Conservation (phyloP, 2,329 filamentous ascomycete genomes). For the Aspergillus fumigatus region DNA sequence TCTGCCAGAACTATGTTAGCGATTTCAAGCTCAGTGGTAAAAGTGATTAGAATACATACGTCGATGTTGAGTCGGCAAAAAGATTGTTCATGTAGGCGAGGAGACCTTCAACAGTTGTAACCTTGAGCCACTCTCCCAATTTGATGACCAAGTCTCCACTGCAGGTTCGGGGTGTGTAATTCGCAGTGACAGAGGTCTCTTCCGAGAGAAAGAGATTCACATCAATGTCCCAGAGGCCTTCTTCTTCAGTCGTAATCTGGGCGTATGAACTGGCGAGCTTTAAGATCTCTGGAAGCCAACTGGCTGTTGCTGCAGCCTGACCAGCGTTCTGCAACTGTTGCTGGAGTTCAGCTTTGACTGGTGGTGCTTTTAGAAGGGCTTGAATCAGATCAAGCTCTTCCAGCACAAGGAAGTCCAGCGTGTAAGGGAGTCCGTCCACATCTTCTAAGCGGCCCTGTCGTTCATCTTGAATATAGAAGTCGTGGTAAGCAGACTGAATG, state of each 20-base stretch:
- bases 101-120: constrained; percentile 71
- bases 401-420: constrained; percentile 84
- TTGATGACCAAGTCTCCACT: constrained; percentile 91
- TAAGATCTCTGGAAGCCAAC: constrained; percentile 86
- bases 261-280: constrained; percentile 79
- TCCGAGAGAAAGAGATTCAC: constrained; percentile 93
- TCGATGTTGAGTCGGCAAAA: constrained; percentile 51
- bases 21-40: neutral
- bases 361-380: constrained; percentile 79
- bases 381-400: constrained; percentile 96
- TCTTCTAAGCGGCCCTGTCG: constrained; percentile 86
- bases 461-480: constrained; percentile 81
- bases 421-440: constrained; percentile 86
- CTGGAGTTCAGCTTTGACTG: constrained; percentile 85
- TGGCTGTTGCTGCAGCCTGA: constrained; percentile 57
- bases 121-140: constrained; percentile 81
- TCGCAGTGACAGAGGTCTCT: constrained; percentile 89
- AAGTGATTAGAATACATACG: constrained; percentile 23
- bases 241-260: constrained; percentile 86
- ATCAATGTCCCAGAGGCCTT: constrained; percentile 94
- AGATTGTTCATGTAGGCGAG: constrained; percentile 70
- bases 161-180: constrained; percentile 91
- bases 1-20: constrained; percentile 29
- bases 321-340: constrained; percentile 63
- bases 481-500: constrained; percentile 68